These are phyloP conservation scores for Phialophora expanda DNA, from an alignment of 2,329 filamentous ascomycete species.

Conservation along the genomic window DNA sequence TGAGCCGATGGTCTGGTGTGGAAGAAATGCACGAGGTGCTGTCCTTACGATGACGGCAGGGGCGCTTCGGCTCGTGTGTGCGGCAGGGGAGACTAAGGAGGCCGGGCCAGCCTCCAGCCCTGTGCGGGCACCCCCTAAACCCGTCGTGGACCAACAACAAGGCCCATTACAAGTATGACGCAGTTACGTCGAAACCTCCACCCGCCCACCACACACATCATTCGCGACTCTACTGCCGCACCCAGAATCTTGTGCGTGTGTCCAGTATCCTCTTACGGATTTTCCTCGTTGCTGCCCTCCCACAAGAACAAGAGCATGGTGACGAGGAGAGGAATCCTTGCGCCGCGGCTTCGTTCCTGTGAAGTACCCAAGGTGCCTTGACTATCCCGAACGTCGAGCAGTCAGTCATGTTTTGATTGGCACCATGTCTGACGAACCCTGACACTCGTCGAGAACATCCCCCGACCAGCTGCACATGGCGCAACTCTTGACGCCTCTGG, in stretches of 20 bases:
- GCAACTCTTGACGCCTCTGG: slow-evolving; percentile 24
- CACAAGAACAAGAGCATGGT: not conserved
- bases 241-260: not conserved
- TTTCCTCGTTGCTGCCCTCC: not conserved
- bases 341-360: not conserved
- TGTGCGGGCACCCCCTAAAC: not conserved
- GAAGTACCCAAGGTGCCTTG: not conserved
- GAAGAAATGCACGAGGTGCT: not conserved
- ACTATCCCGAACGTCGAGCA: not conserved
- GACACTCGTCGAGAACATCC: not conserved
- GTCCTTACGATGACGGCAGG: not conserved
- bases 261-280: not conserved
- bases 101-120: not conserved
- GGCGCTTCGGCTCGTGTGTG: not conserved
- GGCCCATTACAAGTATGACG: slow-evolving; percentile 2
- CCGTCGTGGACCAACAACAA: not conserved
- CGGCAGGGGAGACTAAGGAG: not conserved
- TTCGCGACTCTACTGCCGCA: not conserved
- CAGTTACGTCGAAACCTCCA: not conserved
- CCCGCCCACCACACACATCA: not conserved
- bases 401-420: not conserved
- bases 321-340: not conserved
- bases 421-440: not conserved
- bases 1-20: not conserved
- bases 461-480: slow-evolving; percentile 24